phyloP scores from a whole-genome alignment of 805 yeast genomes.

The Cyberlindnera suaveolens region DNA sequence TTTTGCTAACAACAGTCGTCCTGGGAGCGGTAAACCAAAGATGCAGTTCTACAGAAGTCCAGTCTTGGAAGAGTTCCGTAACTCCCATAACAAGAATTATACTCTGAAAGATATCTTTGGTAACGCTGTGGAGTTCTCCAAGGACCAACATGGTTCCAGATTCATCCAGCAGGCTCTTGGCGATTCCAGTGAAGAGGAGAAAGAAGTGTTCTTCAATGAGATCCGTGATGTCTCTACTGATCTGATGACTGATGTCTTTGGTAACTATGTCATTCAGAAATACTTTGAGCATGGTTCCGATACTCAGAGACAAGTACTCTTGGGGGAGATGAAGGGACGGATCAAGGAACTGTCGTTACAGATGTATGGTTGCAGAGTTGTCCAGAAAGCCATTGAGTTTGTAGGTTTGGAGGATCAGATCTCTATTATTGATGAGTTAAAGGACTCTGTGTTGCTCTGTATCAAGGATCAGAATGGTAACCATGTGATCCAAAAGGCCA shows the following conservation, averaged over 20 bases:
- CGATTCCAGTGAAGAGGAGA: conserved; percentile 56
- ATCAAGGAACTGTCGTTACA: conserved; percentile 76
- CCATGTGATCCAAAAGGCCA: conserved; percentile 93
- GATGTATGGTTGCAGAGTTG: conserved; percentile 98
- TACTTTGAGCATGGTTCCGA: conserved; percentile 77
- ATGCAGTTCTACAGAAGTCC: conserved; percentile 68
- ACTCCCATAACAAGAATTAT: conserved; percentile 50
- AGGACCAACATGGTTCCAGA: conserved; percentile 96
- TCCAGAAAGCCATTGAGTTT: conserved; percentile 85
- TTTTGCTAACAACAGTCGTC: neutral
- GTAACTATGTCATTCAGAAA: conserved; percentile 94
- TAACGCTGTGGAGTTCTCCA: conserved; percentile 84
- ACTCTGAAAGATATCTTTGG: conserved; percentile 73
- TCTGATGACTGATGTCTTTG: conserved; percentile 93
- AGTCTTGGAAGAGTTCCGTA: conserved; percentile 77
- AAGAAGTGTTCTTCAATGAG: conserved; percentile 78
- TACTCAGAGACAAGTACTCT: conserved; percentile 61
- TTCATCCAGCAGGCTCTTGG: conserved; percentile 88
- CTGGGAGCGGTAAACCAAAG: conserved; percentile 15
- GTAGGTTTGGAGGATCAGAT: conserved; percentile 60
- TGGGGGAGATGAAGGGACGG: conserved; percentile 67
- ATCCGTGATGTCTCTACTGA: conserved; percentile 68
- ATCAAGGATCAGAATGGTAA: conserved; percentile 97
- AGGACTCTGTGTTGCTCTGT: conserved; percentile 52
- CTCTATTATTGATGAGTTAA: conserved; percentile 63